A percentile compares a stretch with the other conserved stretches of the same genome.
These are phyloP conservation scores for Syzygium syzygioides DNA, from an alignment of 441 rosid species.

Conservation along the genomic window DNA sequence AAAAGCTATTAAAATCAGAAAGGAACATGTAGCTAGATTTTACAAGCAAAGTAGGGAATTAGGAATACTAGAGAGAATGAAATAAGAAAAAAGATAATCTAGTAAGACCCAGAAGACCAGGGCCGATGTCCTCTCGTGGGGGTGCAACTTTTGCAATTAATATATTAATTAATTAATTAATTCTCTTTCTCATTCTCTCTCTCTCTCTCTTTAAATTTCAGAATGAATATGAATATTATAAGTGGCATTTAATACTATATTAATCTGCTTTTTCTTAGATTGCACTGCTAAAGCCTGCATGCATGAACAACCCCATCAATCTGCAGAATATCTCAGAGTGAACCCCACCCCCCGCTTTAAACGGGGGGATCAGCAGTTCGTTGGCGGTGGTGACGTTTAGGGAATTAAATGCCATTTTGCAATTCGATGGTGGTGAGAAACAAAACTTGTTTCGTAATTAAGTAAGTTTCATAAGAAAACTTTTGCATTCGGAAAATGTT, in stretches of 20 bases:
- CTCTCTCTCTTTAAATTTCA: background rate
- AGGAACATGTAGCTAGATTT: background rate
- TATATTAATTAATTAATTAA: constrained; percentile 11
- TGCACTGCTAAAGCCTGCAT: background rate
- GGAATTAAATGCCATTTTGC: background rate
- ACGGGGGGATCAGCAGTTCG: background rate
- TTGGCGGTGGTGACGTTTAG: background rate
- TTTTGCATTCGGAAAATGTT: background rate
- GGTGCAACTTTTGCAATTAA: constrained; percentile 22
- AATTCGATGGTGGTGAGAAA: background rate
- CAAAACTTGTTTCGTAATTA: background rate
- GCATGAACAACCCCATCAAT: background rate
- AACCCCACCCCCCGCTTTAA: background rate
- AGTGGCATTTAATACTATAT: background rate
- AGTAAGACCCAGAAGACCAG: constrained; percentile 32
- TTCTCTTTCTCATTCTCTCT: background rate
- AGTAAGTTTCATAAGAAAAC: background rate
- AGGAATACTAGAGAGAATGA: background rate
- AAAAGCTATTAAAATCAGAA: background rate
- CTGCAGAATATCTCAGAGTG: background rate
- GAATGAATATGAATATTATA: background rate
- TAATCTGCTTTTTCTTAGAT: background rate
- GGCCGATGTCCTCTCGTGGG: constrained; percentile 29
- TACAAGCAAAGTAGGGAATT: background rate
- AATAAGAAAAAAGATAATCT: background rate